Base-by-base conservation (phyloP, 305 asterid species). In the Solanum chacoense region DNA sequence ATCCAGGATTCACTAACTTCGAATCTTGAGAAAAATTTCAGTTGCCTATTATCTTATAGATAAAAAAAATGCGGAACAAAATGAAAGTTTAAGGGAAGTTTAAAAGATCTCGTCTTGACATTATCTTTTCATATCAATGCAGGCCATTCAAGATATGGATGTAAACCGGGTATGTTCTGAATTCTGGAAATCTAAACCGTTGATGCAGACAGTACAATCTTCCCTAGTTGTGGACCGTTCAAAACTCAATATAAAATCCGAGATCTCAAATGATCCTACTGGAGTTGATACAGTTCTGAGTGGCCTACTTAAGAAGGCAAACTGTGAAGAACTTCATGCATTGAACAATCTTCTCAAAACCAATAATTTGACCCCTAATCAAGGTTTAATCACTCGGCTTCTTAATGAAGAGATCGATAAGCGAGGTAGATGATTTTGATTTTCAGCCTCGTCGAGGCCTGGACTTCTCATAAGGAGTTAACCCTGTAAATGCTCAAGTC, bases 91-190 rank as follows among this genome's bases (percentile, higher is more conserved):
- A 50, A 50, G 35, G 45, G 69, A 20, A 6, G 65, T 45, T 28
- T 81, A 10, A 45, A 9, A 29, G 87, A 50, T 83, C 6, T 55
- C 13, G n/a, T 11, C 42, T 55, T 84, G 74, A 34, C 42, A 38
- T n/a, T 81, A 35, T 35, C 79, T 87, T 86, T 63, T 34, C 11
- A 32, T 84, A 22, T 84, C 87, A 84, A 79, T 89, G 65, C 92
- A 97, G 99, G 97, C 67, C 87, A 95, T 97, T 88, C 96, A 96
- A 91, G 94, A 93, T 63, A 94, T 94, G 98, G 99, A 97, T 90
- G 91, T 85, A 86, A 91, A 90, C 89, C 93, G 92, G 65, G 92
- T 94, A 32, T 95, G 98, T 87, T 84, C 88, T 4, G 94, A 93
- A 83, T 95, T 95, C 92, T 97, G 99, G 99, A 94, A 92, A 90